A percentile compares a stretch with the other conserved stretches of the same genome.
Evolutionary conservation across 1,139 yeast species (phyloP).

Genomic region (Suhomyces kunorum): DNA sequence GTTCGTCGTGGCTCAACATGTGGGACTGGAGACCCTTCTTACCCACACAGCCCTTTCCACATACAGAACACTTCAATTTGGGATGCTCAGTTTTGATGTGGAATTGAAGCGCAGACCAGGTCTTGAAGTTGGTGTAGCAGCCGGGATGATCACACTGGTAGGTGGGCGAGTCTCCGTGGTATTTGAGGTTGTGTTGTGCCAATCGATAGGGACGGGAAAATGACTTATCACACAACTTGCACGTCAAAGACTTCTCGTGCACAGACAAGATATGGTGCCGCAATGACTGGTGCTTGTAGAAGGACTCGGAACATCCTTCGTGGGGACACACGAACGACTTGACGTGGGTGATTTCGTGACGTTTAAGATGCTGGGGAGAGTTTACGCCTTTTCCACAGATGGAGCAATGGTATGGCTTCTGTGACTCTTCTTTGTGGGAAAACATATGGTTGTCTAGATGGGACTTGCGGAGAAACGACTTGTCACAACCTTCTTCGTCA

Average conservation of each 20-base stretch:
- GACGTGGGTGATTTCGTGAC: slow-evolving; percentile 81
- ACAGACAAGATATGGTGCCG: slow-evolving; percentile 67
- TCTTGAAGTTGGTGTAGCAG: slow-evolving; percentile 61
- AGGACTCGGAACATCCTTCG: slow-evolving; percentile 64
- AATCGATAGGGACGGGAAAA: slow-evolving; percentile 64
- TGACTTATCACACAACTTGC: slow-evolving; percentile 58
- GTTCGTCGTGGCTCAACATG: slow-evolving; percentile 58
- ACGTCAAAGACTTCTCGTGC: slow-evolving; percentile 57
- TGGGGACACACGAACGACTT: slow-evolving; percentile 65
- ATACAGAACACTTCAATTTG: slow-evolving; percentile 60
- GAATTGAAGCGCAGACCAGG: slow-evolving; percentile 74
- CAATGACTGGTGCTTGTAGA: slow-evolving; percentile 77
- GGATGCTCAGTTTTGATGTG: slow-evolving; percentile 79
- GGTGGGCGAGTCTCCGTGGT: slow-evolving; percentile 56
- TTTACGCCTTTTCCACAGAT: slow-evolving; percentile 83
- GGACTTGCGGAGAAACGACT: slow-evolving; percentile 70
- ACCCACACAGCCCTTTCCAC: slow-evolving; percentile 78
- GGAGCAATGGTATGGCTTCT: slow-evolving; percentile 74
- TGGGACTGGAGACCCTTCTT: slow-evolving; percentile 70
- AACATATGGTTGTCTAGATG: slow-evolving; percentile 76
- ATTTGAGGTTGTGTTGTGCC: slow-evolving; percentile 60
- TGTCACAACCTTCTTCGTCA: slow-evolving; percentile 51
- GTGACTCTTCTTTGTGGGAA: slow-evolving; percentile 52
- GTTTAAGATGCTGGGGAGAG: slow-evolving; percentile 74
- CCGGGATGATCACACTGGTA: slow-evolving; percentile 65